Percentiles rank a stretch among this genome's conserved stretches.
These are phyloP conservation scores for Mycena floridula DNA, from an alignment of 768 basidiomycete genomes.

Conservation along the genomic window DNA sequence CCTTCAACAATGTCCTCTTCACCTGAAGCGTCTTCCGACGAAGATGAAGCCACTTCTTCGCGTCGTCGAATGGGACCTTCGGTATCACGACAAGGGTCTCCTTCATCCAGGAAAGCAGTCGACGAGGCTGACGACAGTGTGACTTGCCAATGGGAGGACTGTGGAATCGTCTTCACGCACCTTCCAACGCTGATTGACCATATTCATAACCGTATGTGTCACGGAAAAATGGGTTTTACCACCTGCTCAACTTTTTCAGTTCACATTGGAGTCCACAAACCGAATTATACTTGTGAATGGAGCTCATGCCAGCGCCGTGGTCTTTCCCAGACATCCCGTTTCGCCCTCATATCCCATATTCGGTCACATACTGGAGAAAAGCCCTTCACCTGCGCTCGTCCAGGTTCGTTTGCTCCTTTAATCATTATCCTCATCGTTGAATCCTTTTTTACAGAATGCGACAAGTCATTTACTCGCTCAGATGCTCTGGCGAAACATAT, in stretches of 20 bases:
- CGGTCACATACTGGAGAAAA: conserved; percentile 94
- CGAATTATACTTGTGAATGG: conserved; percentile 90
- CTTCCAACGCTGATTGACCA: conserved; percentile 75
- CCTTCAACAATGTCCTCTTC: no score
- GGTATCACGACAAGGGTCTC: conserved; percentile 4
- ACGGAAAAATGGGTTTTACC: neutral
- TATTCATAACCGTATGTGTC: conserved; percentile 66
- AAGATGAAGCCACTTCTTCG: no score
- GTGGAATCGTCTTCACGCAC: conserved; percentile 66
- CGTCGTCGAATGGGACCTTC: no score
- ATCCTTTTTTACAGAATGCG: conserved; percentile 66
- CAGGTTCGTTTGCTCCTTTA: conserved; percentile 45
- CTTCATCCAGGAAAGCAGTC: neutral
- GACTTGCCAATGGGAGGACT: conserved; percentile 82
- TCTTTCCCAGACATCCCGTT: conserved; percentile 80
- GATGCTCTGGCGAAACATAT: conserved; percentile 92
- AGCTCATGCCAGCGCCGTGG: conserved; percentile 72
- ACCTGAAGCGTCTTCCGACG: no score
- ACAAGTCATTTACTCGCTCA: conserved; percentile 91
- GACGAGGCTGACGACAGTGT: conserved; percentile 47
- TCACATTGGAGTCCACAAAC: conserved; percentile 80
- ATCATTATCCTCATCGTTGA: conserved; percentile 5
- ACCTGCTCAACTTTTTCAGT: conserved; percentile 32
- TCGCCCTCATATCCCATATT: conserved; percentile 86
- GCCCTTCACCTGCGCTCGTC: conserved; percentile 76